A percentile compares a stretch with the other conserved stretches of the same genome.
phyloP scores from a whole-genome alignment of 208 protist species.

The Trypanosoma mega region DNA sequence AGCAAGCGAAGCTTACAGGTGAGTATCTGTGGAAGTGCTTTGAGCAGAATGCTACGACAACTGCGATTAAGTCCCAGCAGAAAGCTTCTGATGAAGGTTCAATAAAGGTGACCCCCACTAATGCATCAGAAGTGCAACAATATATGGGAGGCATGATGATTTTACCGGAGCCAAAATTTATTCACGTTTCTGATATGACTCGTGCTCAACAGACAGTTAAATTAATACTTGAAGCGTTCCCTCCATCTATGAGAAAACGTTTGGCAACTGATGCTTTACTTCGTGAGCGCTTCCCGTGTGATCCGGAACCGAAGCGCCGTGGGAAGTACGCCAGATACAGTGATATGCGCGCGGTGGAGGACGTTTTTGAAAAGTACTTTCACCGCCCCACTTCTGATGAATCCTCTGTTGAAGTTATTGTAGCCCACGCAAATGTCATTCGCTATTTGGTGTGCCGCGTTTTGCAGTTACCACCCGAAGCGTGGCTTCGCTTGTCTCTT shows the following conservation, averaged over 20 bases:
- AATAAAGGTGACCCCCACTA: neutral
- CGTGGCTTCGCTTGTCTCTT: slow-evolving; percentile 73
- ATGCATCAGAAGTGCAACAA: slow-evolving; percentile 3
- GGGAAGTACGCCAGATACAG: slow-evolving; percentile 17
- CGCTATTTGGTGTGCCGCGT: slow-evolving; percentile 83
- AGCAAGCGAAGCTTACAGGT: slow-evolving; percentile 61
- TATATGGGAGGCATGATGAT: slow-evolving; percentile 31
- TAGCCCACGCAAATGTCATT: slow-evolving; percentile 86
- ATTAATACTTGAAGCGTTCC: slow-evolving; percentile 47
- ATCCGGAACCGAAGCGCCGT: slow-evolving; percentile 35
- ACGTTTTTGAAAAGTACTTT: slow-evolving; percentile 68
- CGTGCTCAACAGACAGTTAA: slow-evolving; percentile 63
- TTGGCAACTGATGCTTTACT: slow-evolving; percentile 42
- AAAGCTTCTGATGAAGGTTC: neutral
- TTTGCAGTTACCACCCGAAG: slow-evolving; percentile 78
- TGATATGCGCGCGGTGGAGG: slow-evolving; percentile 47
- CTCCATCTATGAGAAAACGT: slow-evolving; percentile 20
- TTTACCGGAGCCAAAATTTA: slow-evolving; percentile 24
- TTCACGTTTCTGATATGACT: slow-evolving; percentile 63
- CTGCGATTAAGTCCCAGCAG: neutral
- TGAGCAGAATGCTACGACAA: neutral
- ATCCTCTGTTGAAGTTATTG: slow-evolving; percentile 62
- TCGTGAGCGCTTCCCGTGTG: slow-evolving; percentile 63
- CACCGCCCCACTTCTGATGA: slow-evolving; percentile 47
- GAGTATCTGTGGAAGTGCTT: slow-evolving; percentile 50